phyloP scores from a whole-genome alignment of 176 grass and related monocot species.

The Miscanthus lutarioriparius region DNA sequence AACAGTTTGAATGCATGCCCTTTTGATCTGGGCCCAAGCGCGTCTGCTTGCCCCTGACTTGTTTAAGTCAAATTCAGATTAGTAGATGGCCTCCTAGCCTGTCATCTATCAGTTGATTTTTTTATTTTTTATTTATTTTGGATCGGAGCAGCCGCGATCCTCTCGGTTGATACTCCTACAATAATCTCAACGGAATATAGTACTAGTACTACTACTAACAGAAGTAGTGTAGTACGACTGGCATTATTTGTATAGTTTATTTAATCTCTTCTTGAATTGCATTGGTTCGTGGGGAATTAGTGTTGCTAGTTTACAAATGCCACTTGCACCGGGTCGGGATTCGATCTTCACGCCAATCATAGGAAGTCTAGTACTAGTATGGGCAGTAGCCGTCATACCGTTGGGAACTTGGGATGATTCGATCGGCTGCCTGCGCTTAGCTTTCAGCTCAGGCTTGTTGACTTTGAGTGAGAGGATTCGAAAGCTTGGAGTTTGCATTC shows the following conservation, averaged over 20 bases:
- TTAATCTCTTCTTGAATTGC: neutral
- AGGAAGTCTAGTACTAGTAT: neutral
- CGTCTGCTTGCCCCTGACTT: neutral
- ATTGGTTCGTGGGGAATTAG: neutral
- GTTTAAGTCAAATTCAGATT: neutral
- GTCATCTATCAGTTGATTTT: slow-evolving; percentile 23
- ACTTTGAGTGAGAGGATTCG: slow-evolving; percentile 22
- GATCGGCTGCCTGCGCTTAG: neutral
- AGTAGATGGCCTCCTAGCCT: neutral
- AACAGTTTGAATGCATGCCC: slow-evolving; percentile 26
- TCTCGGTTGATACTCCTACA: neutral
- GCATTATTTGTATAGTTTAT: neutral
- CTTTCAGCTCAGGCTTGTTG: neutral
- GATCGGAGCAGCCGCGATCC: neutral
- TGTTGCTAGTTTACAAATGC: neutral
- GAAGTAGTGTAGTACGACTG: neutral
- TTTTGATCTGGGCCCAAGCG: slow-evolving; percentile 9
- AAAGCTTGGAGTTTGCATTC: neutral
- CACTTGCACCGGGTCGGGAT: slow-evolving; percentile 16
- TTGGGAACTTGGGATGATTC: slow-evolving; percentile 21
- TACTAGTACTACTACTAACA: neutral
- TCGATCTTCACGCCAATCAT: neutral
- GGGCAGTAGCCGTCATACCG: slow-evolving; percentile 26
- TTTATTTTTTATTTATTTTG: too few relatives aligned
- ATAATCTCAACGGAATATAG: neutral